Percentiles rank a stretch among this genome's conserved stretches.
These are phyloP conservation scores for Cucurbita argyrosperma DNA, from an alignment of 306 rosid species.

Conservation along the genomic window DNA sequence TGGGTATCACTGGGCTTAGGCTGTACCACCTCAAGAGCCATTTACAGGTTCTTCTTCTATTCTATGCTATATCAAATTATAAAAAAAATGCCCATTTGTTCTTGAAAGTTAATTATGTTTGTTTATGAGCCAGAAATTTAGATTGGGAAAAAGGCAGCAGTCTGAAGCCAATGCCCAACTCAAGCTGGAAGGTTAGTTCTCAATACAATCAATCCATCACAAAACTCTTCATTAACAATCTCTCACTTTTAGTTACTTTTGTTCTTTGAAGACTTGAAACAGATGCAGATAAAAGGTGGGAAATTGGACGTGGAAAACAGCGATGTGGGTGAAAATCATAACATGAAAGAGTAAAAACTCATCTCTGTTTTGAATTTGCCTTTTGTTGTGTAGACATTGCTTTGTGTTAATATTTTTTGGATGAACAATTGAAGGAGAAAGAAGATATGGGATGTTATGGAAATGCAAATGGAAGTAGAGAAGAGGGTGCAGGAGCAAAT, in stretches of 20 bases:
- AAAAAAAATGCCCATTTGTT: not conserved
- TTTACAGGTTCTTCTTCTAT: slow-evolving; percentile 47
- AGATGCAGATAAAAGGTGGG: slow-evolving; percentile 35
- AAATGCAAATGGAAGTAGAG: slow-evolving; percentile 78
- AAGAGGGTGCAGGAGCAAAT: slow-evolving; percentile 67
- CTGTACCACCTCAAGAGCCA: slow-evolving; percentile 96
- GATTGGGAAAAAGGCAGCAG: slow-evolving; percentile 69
- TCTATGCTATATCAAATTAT: not conserved
- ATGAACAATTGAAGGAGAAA: not conserved
- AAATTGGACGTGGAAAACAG: slow-evolving; percentile 35
- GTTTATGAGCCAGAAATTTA: slow-evolving; percentile 41
- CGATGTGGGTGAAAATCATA: slow-evolving; percentile 32
- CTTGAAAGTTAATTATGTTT: not conserved
- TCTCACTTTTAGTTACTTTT: not conserved
- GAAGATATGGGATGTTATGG: slow-evolving; percentile 65
- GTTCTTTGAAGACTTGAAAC: slow-evolving; percentile 27
- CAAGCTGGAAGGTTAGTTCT: slow-evolving; percentile 47
- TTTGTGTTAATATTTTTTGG: not conserved
- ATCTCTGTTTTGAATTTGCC: not conserved
- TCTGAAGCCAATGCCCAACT: slow-evolving; percentile 38
- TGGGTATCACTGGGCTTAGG: slow-evolving; percentile 88
- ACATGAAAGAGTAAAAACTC: slow-evolving; percentile 39
- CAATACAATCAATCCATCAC: not conserved
- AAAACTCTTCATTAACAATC: not conserved
- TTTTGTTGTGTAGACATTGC: too few species aligned